These are phyloP conservation scores for Platanthera zijinensis DNA, from an alignment of 106 monocot genomes.

Conservation along the genomic window DNA sequence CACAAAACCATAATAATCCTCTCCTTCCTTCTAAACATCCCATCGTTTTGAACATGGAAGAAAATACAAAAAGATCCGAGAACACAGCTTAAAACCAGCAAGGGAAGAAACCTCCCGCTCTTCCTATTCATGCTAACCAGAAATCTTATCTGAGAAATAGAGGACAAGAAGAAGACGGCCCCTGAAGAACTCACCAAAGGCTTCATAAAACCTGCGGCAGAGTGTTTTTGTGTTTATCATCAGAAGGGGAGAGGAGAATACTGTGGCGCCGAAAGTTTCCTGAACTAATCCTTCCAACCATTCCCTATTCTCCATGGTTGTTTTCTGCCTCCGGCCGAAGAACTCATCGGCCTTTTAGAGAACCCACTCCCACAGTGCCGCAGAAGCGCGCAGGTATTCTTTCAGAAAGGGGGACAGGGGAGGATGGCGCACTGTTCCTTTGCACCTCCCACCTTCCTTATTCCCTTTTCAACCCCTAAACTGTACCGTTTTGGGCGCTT, in stretches of 20 bases:
- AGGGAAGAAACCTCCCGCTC: conserved; percentile 10
- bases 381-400: conserved; percentile 29
- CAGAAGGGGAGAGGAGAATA: neutral
- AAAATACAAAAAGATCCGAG: conserved; percentile 25
- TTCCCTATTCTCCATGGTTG: neutral
- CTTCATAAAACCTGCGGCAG: neutral
- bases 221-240: conserved; percentile 16
- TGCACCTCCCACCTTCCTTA: conserved; percentile 9
- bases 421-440: conserved; percentile 10
- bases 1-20: conserved; percentile 3
- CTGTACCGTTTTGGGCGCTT: conserved; percentile 18
- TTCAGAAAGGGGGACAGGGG: conserved; percentile 12
- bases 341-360: conserved; percentile 30
- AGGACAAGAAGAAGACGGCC: conserved; percentile 7
- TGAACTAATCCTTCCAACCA: neutral
- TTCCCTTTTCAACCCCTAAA: conserved; percentile 21
- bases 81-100: conserved; percentile 26
- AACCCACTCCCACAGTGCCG: conserved; percentile 15
- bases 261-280: neutral
- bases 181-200: conserved; percentile 6
- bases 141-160: conserved; percentile 1
- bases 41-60: conserved; percentile 14
- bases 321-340: conserved; percentile 14
- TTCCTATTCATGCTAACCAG: conserved; percentile 18
- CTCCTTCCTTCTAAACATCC: conserved; percentile 13